Conservation (phyloP, 1,284 basidiomycete genomes). For the Cutaneotrichosporon sp. region DNA sequence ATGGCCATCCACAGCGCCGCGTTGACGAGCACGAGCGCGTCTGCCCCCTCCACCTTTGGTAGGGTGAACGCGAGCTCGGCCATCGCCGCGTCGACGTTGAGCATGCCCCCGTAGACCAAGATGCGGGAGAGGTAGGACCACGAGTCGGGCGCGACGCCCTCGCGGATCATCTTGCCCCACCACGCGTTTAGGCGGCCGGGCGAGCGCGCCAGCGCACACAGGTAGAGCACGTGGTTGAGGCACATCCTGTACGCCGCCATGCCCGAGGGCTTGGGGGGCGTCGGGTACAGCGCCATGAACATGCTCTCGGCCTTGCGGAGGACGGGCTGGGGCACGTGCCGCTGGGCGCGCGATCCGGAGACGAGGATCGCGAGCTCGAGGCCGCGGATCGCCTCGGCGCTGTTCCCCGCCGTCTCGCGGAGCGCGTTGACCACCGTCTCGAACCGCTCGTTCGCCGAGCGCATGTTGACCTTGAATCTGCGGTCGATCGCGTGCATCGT, state of each 20-base stretch:
- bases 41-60: conserved; percentile 4
- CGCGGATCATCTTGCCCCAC: conserved; percentile 27
- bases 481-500: conserved; percentile 27
- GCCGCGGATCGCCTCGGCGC: conserved; percentile 13
- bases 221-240: conserved; percentile 41
- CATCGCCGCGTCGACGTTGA: conserved; percentile 8
- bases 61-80: conserved; percentile 13
- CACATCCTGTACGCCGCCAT: conserved; percentile 23
- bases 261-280: conserved; percentile 2
- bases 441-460: conserved; percentile 25
- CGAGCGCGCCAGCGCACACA: conserved; percentile 31
- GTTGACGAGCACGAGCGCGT: conserved; percentile 25
- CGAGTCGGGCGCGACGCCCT: conserved; percentile 29
- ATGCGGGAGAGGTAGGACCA: conserved; percentile 29
- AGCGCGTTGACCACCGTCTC: conserved; percentile 29
- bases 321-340: conserved; percentile 15
- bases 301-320: conserved; percentile 24
- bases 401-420: conserved; percentile 23
- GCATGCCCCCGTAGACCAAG: conserved; percentile 14
- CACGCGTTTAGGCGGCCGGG: conserved; percentile 29
- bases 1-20: conserved; percentile 58
- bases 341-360: conserved; percentile 11
- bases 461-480: conserved; percentile 17
- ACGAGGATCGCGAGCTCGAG: conserved; percentile 27
- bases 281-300: conserved; percentile 25